Base-by-base conservation (phyloP, 2,329 filamentous ascomycete species). In the Fusarium beomiforme region DNA sequence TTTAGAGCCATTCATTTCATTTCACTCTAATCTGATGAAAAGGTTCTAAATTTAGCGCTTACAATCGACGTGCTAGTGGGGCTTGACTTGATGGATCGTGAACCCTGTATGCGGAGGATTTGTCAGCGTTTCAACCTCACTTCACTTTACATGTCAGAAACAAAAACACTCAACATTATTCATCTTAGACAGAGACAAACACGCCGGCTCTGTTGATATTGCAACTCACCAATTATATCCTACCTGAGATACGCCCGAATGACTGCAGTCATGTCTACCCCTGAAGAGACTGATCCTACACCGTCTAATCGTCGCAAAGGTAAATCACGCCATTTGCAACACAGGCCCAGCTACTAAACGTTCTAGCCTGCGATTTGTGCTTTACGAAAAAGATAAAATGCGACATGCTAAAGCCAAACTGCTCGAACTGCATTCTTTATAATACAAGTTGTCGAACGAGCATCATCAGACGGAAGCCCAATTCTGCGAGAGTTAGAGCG, bases 311-410 rank as follows among this genome's bases (percentile, higher is more conserved):
- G 75, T 42, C 75, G 75, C 50, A 76, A 76, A 56, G 75, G 75
- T 55, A 16, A 55, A 55, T 34, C 54, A 33, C 17, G 43, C 26
- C 5, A 39, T 5, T 19, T 8, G 8, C 0, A 8, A 16, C 13
- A 24, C 1, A 1, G 1, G 8, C n/a, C 29, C 6, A 46, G 24
- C 55, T 62, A 54, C 66, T 33, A n/a, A 26, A 6, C 9, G 10
- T 19, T 5, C 21, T 10, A 82, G 82, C 81, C 1, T 84, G 82
- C 62, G 83, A 85, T 67, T 76, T 84, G 41, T 85, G 83, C 75
- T 84, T 82, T 53, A 80, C 73, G 16, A 85, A 84, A 73, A 85
- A 85, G 77, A 83, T 85, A 49, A 84, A 83, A 69, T 85, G 83
- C 51, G 83, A 85, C 69, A 81, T 81, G 79, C 51, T 82, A 9